Percentiles rank a stretch among this genome's conserved stretches.
phyloP scores from a whole-genome alignment of 306 rosid genomes.

The Rosa persica region DNA sequence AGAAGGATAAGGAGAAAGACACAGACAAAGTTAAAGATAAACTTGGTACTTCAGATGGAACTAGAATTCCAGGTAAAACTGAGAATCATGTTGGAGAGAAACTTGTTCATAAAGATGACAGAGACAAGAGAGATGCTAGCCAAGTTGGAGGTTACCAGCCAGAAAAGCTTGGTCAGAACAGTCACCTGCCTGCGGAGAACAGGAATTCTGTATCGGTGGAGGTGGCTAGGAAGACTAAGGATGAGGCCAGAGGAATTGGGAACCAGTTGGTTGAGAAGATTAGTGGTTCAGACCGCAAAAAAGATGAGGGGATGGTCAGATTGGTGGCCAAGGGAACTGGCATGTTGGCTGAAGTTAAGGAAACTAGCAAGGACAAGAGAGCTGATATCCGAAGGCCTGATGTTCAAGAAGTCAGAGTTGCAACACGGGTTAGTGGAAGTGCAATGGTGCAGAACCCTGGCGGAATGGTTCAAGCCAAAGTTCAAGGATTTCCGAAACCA shows the following conservation, averaged over 20 bases:
- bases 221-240: slow-evolving; percentile 62
- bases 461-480: slow-evolving; percentile 47
- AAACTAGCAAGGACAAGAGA: slow-evolving; percentile 49
- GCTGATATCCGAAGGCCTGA: slow-evolving; percentile 44
- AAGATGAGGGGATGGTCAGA: slow-evolving; percentile 57
- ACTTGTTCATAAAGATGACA: slow-evolving; percentile 45
- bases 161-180: slow-evolving; percentile 51
- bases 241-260: slow-evolving; percentile 45
- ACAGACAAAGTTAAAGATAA: slow-evolving; percentile 48
- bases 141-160: slow-evolving; percentile 48
- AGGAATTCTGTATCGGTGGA: slow-evolving; percentile 56
- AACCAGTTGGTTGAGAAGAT: slow-evolving; percentile 49
- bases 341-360: slow-evolving; percentile 41
- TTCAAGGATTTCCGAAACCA: slow-evolving; percentile 46
- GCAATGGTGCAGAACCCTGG: slow-evolving; percentile 39
- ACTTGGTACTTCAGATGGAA: slow-evolving; percentile 47
- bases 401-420: slow-evolving; percentile 45
- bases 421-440: slow-evolving; percentile 41
- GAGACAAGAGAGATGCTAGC: slow-evolving; percentile 49
- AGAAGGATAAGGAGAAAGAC: slow-evolving; percentile 58
- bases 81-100: slow-evolving; percentile 42
- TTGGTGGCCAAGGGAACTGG: slow-evolving; percentile 53
- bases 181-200: slow-evolving; percentile 52
- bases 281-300: slow-evolving; percentile 40
- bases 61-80: slow-evolving; percentile 44